Conservation (phyloP, 1,284 basidiomycete genomes). For the Boletus semigastroideus region DNA sequence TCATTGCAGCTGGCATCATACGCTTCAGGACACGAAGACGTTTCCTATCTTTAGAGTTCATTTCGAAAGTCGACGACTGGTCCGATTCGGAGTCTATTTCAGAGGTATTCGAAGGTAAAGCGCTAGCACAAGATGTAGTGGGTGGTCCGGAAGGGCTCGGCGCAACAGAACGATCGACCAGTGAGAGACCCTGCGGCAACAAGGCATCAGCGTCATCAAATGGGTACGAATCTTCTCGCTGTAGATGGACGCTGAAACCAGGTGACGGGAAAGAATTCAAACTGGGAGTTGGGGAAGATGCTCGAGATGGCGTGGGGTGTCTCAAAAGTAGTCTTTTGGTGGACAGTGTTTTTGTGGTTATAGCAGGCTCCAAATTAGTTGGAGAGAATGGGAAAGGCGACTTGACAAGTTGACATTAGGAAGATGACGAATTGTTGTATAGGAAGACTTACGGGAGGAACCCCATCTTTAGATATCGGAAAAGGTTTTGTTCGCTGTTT, state of each 20-base stretch:
- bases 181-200: slow-evolving; percentile 6
- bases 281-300: slow-evolving; percentile 7
- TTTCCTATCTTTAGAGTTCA: slow-evolving; percentile 34
- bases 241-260: slow-evolving; percentile 11
- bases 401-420: neutral
- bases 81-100: slow-evolving; percentile 21
- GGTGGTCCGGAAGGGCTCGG: slow-evolving; percentile 20
- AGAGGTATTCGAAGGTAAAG: slow-evolving; percentile 14
- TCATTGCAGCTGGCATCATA: slow-evolving; percentile 49
- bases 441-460: slow-evolving; percentile 15
- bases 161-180: neutral
- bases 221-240: slow-evolving; percentile 18
- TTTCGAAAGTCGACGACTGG: slow-evolving; percentile 6
- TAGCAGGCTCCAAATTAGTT: slow-evolving; percentile 12
- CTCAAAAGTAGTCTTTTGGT: slow-evolving; percentile 1
- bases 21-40: slow-evolving; percentile 36
- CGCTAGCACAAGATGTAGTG: slow-evolving; percentile 22
- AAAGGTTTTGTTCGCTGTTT: slow-evolving; percentile 34
- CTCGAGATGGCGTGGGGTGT: neutral
- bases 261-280: slow-evolving; percentile 7
- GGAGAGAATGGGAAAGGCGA: slow-evolving; percentile 1
- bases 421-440: neutral
- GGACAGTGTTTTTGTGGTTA: slow-evolving; percentile 4
- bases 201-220: slow-evolving; percentile 8
- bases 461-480: slow-evolving; percentile 22